Base-by-base conservation (phyloP, 2,329 filamentous ascomycete genomes). In the Coniosporium tulheliwenetii region DNA sequence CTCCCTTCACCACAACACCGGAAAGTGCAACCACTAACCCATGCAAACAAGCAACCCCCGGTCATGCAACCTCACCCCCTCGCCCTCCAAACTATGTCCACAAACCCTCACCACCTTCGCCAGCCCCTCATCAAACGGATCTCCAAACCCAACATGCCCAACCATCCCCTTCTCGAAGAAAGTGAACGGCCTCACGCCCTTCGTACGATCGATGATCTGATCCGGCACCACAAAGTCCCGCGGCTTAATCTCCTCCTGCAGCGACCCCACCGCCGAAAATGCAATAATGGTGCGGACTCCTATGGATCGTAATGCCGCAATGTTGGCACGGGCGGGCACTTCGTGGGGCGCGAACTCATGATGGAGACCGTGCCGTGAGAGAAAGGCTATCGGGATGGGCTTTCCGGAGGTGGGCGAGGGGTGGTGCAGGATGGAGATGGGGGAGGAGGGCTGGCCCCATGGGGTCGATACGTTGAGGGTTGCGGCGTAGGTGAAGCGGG, bases 201-300 rank as follows among this genome's bases (percentile, higher is more conserved):
- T 96, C 50, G 89, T 96, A 47, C 89, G 84, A 67, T 98, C 91
- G 58, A 96, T 95, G 60, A 93, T 75, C 68, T 98, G 91, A 64
- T 95, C 86, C 0, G 89, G 91, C 10, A 98, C 74, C 39, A 96
- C 84, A 61, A 98, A 98, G 68, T 98, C 91, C 65, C 91, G 81
- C 36, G 91, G 91, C 64, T 83, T 85, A 61, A 98, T 89, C 55
- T 85, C 76, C 67, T 95, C 91, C 58, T 82, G 85, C 57, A 98
- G 68, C 54, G 81, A 89, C 46, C 91, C 91, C 43, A 98, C 91
- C 38, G 91, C 91, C 48, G 81, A 89, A 69, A 98, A 98, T 47
- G 89, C 86, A 57, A 98, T 84, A 59, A 96, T 76, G 58, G 78
- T 83, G 54, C 87, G 79, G 37, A 96, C 91, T 49, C 91, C 91